These are phyloP conservation scores for Cyberlindnera mrakii DNA, from an alignment of 805 yeast species.

Conservation along the genomic window DNA sequence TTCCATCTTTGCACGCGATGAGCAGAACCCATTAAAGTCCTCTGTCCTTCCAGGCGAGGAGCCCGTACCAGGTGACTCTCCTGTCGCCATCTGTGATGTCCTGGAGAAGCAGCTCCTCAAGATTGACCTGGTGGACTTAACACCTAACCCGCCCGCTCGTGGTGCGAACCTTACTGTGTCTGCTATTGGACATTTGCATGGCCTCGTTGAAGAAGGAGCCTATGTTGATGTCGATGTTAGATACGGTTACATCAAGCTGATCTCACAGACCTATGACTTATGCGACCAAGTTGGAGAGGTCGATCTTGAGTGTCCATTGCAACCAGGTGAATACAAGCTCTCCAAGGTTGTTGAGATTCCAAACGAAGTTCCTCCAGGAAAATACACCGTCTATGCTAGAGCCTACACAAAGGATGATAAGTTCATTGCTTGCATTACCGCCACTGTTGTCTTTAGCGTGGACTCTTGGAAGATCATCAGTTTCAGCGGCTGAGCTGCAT, in stretches of 20 bases:
- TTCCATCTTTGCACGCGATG: conserved; percentile 17
- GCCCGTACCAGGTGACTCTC: conserved; percentile 90
- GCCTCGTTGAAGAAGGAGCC: conserved; percentile 71
- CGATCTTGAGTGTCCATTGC: conserved; percentile 79
- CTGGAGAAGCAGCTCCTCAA: conserved; percentile 55
- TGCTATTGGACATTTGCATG: conserved; percentile 61
- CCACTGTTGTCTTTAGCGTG: conserved; percentile 45
- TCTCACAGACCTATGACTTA: conserved; percentile 86
- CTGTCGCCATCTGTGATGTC: conserved; percentile 72
- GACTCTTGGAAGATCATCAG: conserved; percentile 24
- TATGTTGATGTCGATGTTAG: conserved; percentile 92
- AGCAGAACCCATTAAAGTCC: conserved; percentile 11
- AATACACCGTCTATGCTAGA: conserved; percentile 77
- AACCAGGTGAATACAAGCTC: conserved; percentile 60
- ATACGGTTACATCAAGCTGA: conserved; percentile 83
- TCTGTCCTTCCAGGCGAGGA: conserved; percentile 34
- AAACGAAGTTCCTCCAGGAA: conserved; percentile 91
- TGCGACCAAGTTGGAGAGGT: conserved; percentile 85
- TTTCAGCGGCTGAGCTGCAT: neutral
- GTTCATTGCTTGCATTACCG: conserved; percentile 78
- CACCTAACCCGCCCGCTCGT: conserved; percentile 85
- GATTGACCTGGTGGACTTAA: conserved; percentile 51
- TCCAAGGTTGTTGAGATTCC: conserved; percentile 79
- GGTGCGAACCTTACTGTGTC: conserved; percentile 78
- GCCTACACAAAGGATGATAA: conserved; percentile 85